Conservation (phyloP, 2,329 filamentous ascomycete genomes). For the Trichoderma atroviride region DNA sequence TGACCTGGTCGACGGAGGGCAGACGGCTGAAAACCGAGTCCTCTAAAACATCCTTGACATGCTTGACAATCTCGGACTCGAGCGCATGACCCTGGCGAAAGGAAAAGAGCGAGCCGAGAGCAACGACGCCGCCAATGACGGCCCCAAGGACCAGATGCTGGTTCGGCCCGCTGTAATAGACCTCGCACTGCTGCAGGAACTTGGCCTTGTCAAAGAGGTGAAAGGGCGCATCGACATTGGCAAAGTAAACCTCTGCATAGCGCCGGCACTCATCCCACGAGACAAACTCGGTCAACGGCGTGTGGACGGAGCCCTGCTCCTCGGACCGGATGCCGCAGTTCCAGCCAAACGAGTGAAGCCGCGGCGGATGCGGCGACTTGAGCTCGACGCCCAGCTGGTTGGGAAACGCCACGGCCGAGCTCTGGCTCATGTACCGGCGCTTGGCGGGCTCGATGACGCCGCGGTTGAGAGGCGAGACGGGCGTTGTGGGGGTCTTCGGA, state of each 20-base stretch:
- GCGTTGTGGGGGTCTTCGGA: not conserved
- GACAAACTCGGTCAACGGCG: slow-evolving; percentile 13
- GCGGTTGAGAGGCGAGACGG: slow-evolving; percentile 1
- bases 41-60: slow-evolving; percentile 20
- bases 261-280: slow-evolving; percentile 24
- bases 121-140: slow-evolving; percentile 26
- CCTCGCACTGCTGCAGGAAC: slow-evolving; percentile 7
- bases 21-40: slow-evolving; percentile 13
- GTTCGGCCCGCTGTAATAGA: not conserved
- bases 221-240: slow-evolving; percentile 25
- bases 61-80: slow-evolving; percentile 26
- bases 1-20: slow-evolving; percentile 28
- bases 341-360: slow-evolving; percentile 31
- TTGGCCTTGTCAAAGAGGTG: slow-evolving; percentile 21
- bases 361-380: slow-evolving; percentile 24
- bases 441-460: slow-evolving; percentile 11
- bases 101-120: slow-evolving; percentile 29
- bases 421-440: slow-evolving; percentile 28
- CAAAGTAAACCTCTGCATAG: slow-evolving; percentile 26
- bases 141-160: slow-evolving; percentile 24
- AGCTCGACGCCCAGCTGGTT: slow-evolving; percentile 28
- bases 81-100: slow-evolving; percentile 18
- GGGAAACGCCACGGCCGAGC: slow-evolving; percentile 29
- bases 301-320: not conserved
- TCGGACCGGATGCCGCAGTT: slow-evolving; percentile 30